phyloP scores from a whole-genome alignment of 2,329 filamentous ascomycete species.

The Ophiostoma sp. region DNA sequence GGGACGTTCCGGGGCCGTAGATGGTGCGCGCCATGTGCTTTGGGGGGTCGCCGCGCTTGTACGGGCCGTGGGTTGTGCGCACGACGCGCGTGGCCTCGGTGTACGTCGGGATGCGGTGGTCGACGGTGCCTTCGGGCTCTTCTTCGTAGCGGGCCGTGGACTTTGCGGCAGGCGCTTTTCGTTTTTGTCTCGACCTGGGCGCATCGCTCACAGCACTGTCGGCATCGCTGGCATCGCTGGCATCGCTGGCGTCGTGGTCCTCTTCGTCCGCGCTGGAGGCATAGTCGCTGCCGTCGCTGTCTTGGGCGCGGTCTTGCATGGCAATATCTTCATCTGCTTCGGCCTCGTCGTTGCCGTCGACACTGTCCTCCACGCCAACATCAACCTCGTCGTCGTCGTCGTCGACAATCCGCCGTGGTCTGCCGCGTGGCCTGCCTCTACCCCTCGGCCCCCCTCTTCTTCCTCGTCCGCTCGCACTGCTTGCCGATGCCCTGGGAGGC shows the following conservation, averaged over 20 bases:
- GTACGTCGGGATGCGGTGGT: slow-evolving; percentile 10
- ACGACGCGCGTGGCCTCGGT: slow-evolving; percentile 8
- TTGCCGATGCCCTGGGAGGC: background rate
- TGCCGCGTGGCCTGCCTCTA: background rate
- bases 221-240: slow-evolving; percentile 65
- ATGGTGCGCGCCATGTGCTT: slow-evolving; percentile 10
- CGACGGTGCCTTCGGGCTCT: background rate
- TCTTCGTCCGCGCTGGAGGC: background rate
- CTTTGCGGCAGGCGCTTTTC: background rate
- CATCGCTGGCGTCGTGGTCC: slow-evolving; percentile 29
- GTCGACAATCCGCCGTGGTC: background rate
- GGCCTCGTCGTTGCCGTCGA: background rate
- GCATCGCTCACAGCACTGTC: slow-evolving; percentile 67
- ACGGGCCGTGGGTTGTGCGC: slow-evolving; percentile 1
- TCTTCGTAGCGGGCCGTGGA: background rate
- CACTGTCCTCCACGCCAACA: background rate
- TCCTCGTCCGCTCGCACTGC: background rate
- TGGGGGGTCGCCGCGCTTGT: slow-evolving; percentile 14
- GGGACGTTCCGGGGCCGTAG: slow-evolving; percentile 6
- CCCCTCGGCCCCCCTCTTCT: background rate
- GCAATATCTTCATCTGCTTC: background rate
- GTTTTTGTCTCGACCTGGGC: background rate
- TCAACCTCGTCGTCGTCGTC: background rate
- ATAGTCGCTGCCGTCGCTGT: slow-evolving; percentile 5
- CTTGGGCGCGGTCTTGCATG: background rate